A percentile compares a stretch with the other conserved stretches of the same genome.
Evolutionary conservation across 495 filamentous ascomycete genomes (phyloP).

Genomic region (Aspergillus baeticus): DNA sequence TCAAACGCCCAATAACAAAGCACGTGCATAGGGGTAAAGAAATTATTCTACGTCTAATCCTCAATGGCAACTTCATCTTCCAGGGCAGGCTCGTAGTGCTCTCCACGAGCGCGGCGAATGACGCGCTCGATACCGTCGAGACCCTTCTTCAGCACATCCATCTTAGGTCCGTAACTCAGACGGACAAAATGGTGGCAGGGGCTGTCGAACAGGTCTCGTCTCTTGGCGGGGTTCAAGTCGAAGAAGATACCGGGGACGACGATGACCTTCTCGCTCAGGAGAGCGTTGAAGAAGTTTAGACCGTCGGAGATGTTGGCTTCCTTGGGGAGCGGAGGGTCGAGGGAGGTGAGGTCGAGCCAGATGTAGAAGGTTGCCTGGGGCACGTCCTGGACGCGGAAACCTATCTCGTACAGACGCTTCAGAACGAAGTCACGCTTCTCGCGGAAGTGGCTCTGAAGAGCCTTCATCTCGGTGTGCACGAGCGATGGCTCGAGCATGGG

Average conservation of each 20-base stretch:
- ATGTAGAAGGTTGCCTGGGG: conserved; percentile 95
- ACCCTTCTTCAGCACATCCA: conserved; percentile 82
- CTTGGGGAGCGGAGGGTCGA: conserved; percentile 39
- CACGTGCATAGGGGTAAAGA: too few species aligned
- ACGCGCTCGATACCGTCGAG: conserved; percentile 89
- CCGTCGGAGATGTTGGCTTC: conserved; percentile 77
- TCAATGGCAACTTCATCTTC: conserved; percentile 43
- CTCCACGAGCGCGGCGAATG: conserved; percentile 39
- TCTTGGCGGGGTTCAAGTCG: conserved; percentile 83
- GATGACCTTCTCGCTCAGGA: conserved; percentile 88
- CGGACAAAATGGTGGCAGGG: conserved; percentile 96
- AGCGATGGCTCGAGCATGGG: conserved; percentile 83
- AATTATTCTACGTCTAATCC: conserved; percentile 27
- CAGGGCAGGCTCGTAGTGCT: conserved; percentile 28
- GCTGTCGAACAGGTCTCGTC: conserved; percentile 88
- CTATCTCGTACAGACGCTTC: conserved; percentile 71
- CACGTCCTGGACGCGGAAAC: conserved; percentile 74
- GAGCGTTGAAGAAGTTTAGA: conserved; percentile 94
- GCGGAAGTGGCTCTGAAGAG: conserved; percentile 83
- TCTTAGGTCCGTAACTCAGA: conserved; percentile 85
- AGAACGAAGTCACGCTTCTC: conserved; percentile 90
- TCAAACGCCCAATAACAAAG: too few species aligned
- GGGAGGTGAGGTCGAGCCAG: conserved; percentile 64
- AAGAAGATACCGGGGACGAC: conserved; percentile 88
- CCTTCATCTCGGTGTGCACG: conserved; percentile 84